A percentile compares a stretch with the other conserved stretches of the same genome.
Evolutionary conservation across 2,329 filamentous ascomycete genomes (phyloP).

Genomic region (Bretziella fagacearum): DNA sequence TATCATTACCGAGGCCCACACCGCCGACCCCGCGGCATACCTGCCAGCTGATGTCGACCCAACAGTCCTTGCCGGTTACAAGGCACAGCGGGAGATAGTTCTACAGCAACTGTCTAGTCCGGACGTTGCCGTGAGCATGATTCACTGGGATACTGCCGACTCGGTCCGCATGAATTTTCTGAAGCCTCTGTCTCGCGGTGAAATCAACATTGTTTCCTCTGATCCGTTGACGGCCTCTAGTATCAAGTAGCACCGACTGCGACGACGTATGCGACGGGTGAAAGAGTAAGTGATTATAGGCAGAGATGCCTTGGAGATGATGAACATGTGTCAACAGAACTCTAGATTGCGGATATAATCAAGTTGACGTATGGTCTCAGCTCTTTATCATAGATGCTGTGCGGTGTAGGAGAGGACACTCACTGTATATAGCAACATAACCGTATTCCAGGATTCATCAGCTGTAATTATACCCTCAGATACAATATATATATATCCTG

Average conservation of each 20-base stretch:
- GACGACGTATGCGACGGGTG: slow-evolving; percentile 21
- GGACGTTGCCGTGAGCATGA: slow-evolving; percentile 19
- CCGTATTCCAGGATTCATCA: no score
- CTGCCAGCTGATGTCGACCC: slow-evolving; percentile 22
- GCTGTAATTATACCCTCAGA: no score
- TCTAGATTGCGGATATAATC: slow-evolving; percentile 11
- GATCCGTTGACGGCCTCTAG: slow-evolving; percentile 22
- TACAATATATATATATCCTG: no score
- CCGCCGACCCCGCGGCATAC: slow-evolving; percentile 22
- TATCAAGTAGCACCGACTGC: slow-evolving; percentile 22
- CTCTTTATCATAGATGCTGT: slow-evolving; percentile 1
- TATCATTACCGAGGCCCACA: slow-evolving; percentile 18
- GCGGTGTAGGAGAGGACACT: no score
- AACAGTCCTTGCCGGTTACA: slow-evolving; percentile 24
- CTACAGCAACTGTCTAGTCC: slow-evolving; percentile 19
- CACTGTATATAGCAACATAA: no score
- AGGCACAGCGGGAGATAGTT: slow-evolving; percentile 22
- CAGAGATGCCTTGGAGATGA: not conserved
- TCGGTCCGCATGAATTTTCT: slow-evolving; percentile 21
- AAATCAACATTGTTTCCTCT: slow-evolving; percentile 23
- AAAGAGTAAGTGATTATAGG: slow-evolving; percentile 19
- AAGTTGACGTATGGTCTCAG: slow-evolving; percentile 4
- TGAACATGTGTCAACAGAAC: slow-evolving; percentile 9
- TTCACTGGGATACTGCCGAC: slow-evolving; percentile 21
- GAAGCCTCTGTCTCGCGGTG: slow-evolving; percentile 26